phyloP scores from a whole-genome alignment of 2,329 filamentous ascomycete genomes.

The Sclerotinia nivalis region DNA sequence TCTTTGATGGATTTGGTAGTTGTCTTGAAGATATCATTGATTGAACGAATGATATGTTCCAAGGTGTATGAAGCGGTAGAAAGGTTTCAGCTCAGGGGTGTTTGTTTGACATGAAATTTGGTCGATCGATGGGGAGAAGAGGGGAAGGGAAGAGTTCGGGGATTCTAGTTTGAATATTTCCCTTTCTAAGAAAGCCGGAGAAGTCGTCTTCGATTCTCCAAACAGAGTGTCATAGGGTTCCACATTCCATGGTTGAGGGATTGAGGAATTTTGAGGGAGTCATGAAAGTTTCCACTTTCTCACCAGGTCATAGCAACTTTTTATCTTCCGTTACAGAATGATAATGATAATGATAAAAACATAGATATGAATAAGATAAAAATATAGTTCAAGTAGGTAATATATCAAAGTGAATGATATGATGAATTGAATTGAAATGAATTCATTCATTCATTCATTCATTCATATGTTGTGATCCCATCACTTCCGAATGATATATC shows the following conservation, averaged over 20 bases:
- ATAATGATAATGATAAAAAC: background rate
- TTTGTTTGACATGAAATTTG: background rate
- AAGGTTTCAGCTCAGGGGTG: constrained; percentile 17
- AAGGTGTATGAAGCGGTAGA: constrained; percentile 7
- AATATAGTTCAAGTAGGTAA: background rate
- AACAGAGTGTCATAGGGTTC: background rate
- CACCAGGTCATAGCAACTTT: background rate
- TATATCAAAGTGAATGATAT: background rate
- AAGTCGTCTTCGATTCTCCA: background rate
- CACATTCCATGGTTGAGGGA: constrained; percentile 16
- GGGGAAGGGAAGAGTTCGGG: background rate
- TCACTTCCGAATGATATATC: background rate
- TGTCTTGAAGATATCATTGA: constrained; percentile 1
- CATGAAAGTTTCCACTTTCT: constrained; percentile 5
- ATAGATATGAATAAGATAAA: background rate
- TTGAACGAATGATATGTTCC: background rate
- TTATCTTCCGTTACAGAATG: background rate
- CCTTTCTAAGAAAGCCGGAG: background rate
- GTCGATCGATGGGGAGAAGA: constrained; percentile 1
- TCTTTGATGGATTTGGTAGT: background rate
- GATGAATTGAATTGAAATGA: background rate
- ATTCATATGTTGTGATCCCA: background rate
- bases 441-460: too few species aligned
- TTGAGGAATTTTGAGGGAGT: background rate
- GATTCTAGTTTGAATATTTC: background rate